Percentiles rank a stretch among this genome's conserved stretches.
phyloP scores from a whole-genome alignment of 2,329 filamentous ascomycete genomes.

The Penicillium paneum region DNA sequence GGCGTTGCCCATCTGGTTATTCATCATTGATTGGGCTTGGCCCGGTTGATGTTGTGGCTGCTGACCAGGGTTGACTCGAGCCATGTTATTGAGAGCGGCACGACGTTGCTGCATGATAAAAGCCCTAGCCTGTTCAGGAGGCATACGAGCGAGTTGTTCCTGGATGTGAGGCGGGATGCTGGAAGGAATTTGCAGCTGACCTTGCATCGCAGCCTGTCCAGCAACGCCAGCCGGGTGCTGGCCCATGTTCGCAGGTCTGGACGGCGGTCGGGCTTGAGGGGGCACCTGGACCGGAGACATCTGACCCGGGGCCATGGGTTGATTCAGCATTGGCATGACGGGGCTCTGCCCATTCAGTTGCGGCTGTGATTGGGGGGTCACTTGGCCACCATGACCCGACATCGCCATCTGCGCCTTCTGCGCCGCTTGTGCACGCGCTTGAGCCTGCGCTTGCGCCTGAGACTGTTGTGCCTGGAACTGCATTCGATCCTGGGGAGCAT shows the following conservation, averaged over 20 bases:
- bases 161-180: slow-evolving; percentile 36
- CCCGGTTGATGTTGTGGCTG: slow-evolving; percentile 31
- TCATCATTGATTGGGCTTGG: slow-evolving; percentile 33
- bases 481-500: slow-evolving; percentile 42
- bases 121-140: slow-evolving; percentile 33
- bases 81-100: slow-evolving; percentile 31
- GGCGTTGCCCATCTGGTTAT: slow-evolving; percentile 33
- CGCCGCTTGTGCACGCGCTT: slow-evolving; percentile 43
- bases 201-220: slow-evolving; percentile 32
- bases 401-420: slow-evolving; percentile 47
- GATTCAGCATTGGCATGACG: slow-evolving; percentile 44
- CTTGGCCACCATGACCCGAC: slow-evolving; percentile 47
- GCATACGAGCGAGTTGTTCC: slow-evolving; percentile 36
- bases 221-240: slow-evolving; percentile 30
- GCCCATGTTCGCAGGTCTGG: slow-evolving; percentile 34
- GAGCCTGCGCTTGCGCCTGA: slow-evolving; percentile 37
- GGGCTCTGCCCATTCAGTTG: slow-evolving; percentile 42
- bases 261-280: slow-evolving; percentile 34
- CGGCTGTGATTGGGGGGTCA: slow-evolving; percentile 37
- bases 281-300: slow-evolving; percentile 38
- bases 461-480: slow-evolving; percentile 36
- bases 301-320: slow-evolving; percentile 39
- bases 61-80: slow-evolving; percentile 31
- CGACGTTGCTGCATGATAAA: slow-evolving; percentile 37
- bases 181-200: slow-evolving; percentile 34